A percentile compares a stretch with the other conserved stretches of the same genome.
Evolutionary conservation across 345 rosid genomes (phyloP).

Genomic region (Crucihimalaya himalaica): DNA sequence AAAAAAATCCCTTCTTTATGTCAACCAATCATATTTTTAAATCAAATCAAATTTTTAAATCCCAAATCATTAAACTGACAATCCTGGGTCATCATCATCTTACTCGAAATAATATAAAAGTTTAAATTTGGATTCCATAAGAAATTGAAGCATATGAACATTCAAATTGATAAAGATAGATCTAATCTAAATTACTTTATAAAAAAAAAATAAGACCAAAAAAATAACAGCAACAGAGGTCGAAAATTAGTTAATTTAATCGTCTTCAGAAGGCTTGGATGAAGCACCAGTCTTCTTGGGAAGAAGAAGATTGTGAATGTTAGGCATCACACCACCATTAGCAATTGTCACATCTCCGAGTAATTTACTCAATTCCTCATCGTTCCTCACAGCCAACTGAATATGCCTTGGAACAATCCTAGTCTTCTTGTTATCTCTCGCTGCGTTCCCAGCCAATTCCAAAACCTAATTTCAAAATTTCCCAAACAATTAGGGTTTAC

Average conservation of each 20-base stretch:
- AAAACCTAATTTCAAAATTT: slow-evolving; percentile 52
- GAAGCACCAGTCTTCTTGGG: slow-evolving; percentile 82
- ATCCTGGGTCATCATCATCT: neutral
- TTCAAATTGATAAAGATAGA: neutral
- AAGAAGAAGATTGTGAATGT: slow-evolving; percentile 83
- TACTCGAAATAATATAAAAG: neutral
- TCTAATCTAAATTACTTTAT: neutral
- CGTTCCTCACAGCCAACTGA: slow-evolving; percentile 82
- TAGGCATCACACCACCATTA: slow-evolving; percentile 92
- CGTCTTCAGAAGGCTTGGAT: slow-evolving; percentile 55
- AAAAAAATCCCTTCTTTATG: neutral
- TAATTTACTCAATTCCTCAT: slow-evolving; percentile 86
- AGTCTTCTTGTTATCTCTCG: slow-evolving; percentile 89
- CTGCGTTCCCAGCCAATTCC: slow-evolving; percentile 88
- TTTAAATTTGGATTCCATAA: neutral
- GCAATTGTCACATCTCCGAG: slow-evolving; percentile 91
- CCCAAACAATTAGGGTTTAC: slow-evolving; percentile 7
- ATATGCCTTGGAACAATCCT: slow-evolving; percentile 88
- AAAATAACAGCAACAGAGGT: neutral
- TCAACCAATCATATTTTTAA: neutral
- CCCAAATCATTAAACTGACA: neutral
- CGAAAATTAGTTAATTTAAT: neutral
- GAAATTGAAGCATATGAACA: slow-evolving; percentile 18
- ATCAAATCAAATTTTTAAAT: neutral
- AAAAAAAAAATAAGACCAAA: neutral